A percentile compares a stretch with the other conserved stretches of the same genome.
Evolutionary conservation across 768 basidiomycete genomes (phyloP).

Genomic region (Podaxis rugospora): DNA sequence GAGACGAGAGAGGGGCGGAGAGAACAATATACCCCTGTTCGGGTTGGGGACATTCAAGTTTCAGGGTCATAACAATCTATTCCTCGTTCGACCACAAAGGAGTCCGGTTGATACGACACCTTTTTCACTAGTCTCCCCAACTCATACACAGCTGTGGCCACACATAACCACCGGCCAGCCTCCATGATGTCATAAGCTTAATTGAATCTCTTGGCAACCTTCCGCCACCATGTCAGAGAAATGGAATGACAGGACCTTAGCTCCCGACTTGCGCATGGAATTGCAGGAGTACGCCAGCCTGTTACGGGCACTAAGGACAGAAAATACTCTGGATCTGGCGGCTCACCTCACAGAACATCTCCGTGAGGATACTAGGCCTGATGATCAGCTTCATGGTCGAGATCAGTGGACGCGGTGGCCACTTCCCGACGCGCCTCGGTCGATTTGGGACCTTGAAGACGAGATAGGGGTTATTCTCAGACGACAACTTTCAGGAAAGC

Average conservation of each 20-base stretch:
- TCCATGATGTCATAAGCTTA: not conserved
- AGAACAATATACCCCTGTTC: not conserved
- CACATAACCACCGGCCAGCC: not conserved
- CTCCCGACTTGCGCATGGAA: not conserved
- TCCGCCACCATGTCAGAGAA: not conserved
- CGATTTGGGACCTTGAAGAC: not conserved
- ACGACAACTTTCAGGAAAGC: not conserved
- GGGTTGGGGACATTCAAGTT: not conserved
- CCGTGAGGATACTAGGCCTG: not conserved
- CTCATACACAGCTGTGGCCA: not conserved
- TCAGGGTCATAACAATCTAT: not conserved
- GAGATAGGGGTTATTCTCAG: not conserved
- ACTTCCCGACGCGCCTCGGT: not conserved
- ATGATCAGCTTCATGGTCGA: not conserved
- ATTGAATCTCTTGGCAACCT: not conserved
- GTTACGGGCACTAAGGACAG: not conserved
- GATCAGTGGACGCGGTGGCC: conserved; percentile 4
- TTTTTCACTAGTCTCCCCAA: not conserved
- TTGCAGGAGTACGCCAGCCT: not conserved
- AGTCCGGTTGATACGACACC: not conserved
- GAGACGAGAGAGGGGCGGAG: conserved; percentile 9
- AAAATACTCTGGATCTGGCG: not conserved
- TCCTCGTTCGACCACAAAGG: not conserved
- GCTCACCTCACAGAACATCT: not conserved
- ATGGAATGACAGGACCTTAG: not conserved